phyloP scores from a whole-genome alignment of 345 rosid genomes.

The Rubroshorea leprosula region DNA sequence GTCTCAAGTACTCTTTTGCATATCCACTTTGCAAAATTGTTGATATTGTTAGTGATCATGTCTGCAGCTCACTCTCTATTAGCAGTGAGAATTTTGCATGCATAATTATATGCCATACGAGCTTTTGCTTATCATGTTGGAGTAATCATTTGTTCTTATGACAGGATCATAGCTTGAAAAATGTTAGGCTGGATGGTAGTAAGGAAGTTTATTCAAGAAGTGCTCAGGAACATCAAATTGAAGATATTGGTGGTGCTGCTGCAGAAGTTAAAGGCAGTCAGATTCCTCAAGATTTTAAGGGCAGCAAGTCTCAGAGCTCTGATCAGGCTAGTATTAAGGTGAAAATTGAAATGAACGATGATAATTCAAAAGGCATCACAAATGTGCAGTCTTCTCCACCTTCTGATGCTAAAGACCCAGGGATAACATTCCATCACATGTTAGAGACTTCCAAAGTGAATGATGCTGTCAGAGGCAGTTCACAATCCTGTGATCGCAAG shows the following conservation, averaged over 20 bases:
- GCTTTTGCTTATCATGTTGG: neutral
- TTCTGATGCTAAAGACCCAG: constrained; percentile 31
- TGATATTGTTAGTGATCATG: too few species aligned
- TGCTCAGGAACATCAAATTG: constrained; percentile 30
- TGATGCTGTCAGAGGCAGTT: constrained; percentile 26
- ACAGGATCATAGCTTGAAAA: constrained; percentile 36
- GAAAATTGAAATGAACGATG: constrained; percentile 36
- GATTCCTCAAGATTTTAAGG: constrained; percentile 26
- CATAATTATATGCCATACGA: neutral
- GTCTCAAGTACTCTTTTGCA: neutral
- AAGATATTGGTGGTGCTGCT: constrained; percentile 20
- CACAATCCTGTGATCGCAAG: constrained; percentile 34
- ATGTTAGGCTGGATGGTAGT: constrained; percentile 28
- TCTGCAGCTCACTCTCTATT: too few species aligned
- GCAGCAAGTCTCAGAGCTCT: constrained; percentile 22
- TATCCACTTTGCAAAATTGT: too few species aligned
- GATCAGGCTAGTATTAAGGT: constrained; percentile 20
- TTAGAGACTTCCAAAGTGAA: constrained; percentile 29
- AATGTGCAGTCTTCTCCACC: constrained; percentile 27
- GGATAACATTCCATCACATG: constrained; percentile 22
- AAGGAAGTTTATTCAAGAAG: constrained; percentile 31
- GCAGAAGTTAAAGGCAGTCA: constrained; percentile 29
- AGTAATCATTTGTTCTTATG: constrained; percentile 18
- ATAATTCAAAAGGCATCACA: constrained; percentile 22
- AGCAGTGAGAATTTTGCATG: too few species aligned